Base-by-base conservation (phyloP, 1,284 basidiomycete species). In the Tetrapyrgos nigripes region DNA sequence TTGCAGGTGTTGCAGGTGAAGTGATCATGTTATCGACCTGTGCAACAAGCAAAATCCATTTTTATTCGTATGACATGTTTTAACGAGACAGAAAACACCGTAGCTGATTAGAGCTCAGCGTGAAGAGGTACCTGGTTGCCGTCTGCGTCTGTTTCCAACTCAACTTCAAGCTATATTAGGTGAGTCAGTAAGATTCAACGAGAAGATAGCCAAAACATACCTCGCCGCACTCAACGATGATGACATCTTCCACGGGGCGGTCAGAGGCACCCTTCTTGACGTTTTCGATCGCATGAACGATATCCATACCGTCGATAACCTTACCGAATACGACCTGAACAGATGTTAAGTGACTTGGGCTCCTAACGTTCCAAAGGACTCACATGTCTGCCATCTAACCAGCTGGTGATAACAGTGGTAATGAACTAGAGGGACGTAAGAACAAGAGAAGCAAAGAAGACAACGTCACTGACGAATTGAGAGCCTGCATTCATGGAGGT, bases 91-190 rank as follows among this genome's bases (percentile, higher is more conserved):
- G 73, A 62, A 66, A 70, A 79, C 67, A 77, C 68, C 65, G 68
- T 70, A 75, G 79, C 80, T 72, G 73, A 75, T 87, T 86, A 97
- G 71, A 97, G 93, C 87, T 97, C 95, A 85, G 85, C 88, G 70
- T 87, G 93, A 70, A 93, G 77, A 80, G 93, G 94, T 87, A 96
- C 92, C 92, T 96, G 81, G 65, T 92, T 89, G 71, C 88, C 92
- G 56, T 88, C 80, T 60, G 79, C 81, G 66, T 92, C 90, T 40
- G 76, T 73, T 58, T 78, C 81, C 29, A 76, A 55, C 55, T 92
- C 89, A 43, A 94, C 73, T 40, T 79, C 77, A 53, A 95, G 78
- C 91, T 94, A 65, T 44, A 40, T 31, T 45, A 28, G 45, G 45
- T 44, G 19, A 48, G 59, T 60, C 58, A 51, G 23, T 37, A 14